Base-by-base conservation (phyloP, 2,329 filamentous ascomycete genomes). In the Cercospora beticola region DNA sequence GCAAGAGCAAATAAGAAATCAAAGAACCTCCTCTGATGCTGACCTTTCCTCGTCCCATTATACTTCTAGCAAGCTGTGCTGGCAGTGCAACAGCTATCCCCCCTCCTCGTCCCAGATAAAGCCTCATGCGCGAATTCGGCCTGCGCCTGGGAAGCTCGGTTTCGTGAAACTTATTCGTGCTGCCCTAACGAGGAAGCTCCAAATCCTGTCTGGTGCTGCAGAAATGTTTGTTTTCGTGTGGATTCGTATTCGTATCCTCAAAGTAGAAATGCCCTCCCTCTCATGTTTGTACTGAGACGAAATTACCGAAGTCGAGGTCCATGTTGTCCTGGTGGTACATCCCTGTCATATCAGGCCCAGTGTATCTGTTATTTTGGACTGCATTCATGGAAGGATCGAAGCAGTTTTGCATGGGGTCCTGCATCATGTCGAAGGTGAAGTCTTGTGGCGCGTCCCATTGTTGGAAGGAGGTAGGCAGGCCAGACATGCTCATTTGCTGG, bases 201-300 rank as follows among this genome's bases (percentile, higher is more conserved):
- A 23, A 43, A 26, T 56, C 23, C 49, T 56, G n/a, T 56, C 49
- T 30, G 49, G 23, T 16, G 23, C 49, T 16, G 49, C 49, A 28
- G 49, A 56, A n/a, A 43, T 26, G 49, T 26, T 16, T 31, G 2
- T 36, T 5, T 36, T 21, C 56, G n/a, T 33, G 16, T 33, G 16
- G 26, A 10, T 21, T 59, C 56, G 56, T 58, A n/a, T 58, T 58
- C 28, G 33, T 14, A 16, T 40, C 33, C 33, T 23, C 21, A 26
- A 54, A 54, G 49, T 28, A 26, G 49, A 26, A 56, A 56, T 6
- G 23, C 5, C 23, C 21, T 28, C 49, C 36, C 49, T 21, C 46
- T 64, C 62, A 64, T 64, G 62, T 64, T 18, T 64, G 62, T 4
- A 64, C 52, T 2, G 62, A 57, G 16, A 64, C 62, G 54, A 57